phyloP scores from a whole-genome alignment of 2,329 filamentous ascomycete species.

The Podosphaera leucotricha region DNA sequence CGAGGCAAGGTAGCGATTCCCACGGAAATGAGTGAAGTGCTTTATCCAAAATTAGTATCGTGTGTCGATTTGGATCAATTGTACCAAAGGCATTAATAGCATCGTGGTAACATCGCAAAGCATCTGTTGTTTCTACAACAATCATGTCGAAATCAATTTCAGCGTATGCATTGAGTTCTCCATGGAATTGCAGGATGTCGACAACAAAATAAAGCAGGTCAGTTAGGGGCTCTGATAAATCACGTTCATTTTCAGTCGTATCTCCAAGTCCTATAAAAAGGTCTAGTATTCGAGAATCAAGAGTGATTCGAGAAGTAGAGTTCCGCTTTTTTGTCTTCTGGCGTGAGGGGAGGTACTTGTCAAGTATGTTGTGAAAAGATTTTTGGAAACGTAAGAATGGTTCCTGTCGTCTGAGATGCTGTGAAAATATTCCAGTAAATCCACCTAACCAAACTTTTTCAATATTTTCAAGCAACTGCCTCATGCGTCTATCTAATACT shows the following conservation, averaged over 20 bases:
- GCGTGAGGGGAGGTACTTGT: slow-evolving; percentile 68
- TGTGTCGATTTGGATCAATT: slow-evolving; percentile 32
- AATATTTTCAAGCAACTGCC: slow-evolving; percentile 58
- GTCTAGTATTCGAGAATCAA: slow-evolving; percentile 52
- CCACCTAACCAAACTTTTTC: slow-evolving; percentile 89
- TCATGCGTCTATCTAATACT: slow-evolving; percentile 52
- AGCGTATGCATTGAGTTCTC: slow-evolving; percentile 88
- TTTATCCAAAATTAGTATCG: slow-evolving; percentile 79
- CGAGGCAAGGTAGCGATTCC: slow-evolving; percentile 80
- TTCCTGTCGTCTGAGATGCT: slow-evolving; percentile 35
- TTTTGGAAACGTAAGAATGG: slow-evolving; percentile 53
- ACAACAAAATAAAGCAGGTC: slow-evolving; percentile 92
- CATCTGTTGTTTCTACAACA: slow-evolving; percentile 69
- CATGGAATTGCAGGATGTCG: slow-evolving; percentile 89
- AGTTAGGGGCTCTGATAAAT: slow-evolving; percentile 72
- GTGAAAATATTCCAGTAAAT: slow-evolving; percentile 83
- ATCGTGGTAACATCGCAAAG: slow-evolving; percentile 54
- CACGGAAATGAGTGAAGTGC: slow-evolving; percentile 78
- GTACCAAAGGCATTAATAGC: slow-evolving; percentile 17
- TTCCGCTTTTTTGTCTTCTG: slow-evolving; percentile 34
- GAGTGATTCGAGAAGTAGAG: slow-evolving; percentile 19
- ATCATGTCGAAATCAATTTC: slow-evolving; percentile 91
- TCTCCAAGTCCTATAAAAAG: slow-evolving; percentile 72
- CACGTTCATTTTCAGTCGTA: slow-evolving; percentile 38
- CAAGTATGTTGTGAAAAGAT: slow-evolving; percentile 54